phyloP scores from a whole-genome alignment of 257 asterid species.

The Solanum appendiculatum region DNA sequence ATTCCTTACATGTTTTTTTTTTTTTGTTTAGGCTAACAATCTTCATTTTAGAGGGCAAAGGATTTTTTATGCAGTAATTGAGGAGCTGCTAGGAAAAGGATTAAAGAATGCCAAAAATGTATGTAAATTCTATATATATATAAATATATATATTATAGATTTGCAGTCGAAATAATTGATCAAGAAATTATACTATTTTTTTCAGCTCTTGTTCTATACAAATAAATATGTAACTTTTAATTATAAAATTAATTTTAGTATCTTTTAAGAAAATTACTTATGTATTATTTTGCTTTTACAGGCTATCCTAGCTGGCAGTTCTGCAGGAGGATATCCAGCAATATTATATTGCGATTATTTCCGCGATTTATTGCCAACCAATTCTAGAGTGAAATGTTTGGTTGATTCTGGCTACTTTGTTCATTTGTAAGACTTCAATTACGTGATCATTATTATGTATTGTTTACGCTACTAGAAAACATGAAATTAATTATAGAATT shows the following conservation, averaged over 20 bases:
- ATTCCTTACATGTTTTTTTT: neutral
- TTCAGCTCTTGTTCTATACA: neutral
- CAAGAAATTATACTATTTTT: neutral
- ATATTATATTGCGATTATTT: neutral
- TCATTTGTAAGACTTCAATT: neutral
- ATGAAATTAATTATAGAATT: neutral
- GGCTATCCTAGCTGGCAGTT: neutral
- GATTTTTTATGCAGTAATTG: neutral
- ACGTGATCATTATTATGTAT: neutral
- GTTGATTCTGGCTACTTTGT: neutral
- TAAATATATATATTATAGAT: no score
- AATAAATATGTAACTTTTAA: neutral
- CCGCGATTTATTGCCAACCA: neutral
- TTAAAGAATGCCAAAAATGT: neutral
- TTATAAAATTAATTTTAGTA: neutral
- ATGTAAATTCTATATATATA: neutral
- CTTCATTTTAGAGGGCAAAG: neutral
- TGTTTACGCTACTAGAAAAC: no score
- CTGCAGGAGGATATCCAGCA: neutral
- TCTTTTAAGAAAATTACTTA: neutral
- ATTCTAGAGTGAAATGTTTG: neutral
- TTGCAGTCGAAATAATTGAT: neutral
- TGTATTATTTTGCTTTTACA: neutral
- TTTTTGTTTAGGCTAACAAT: neutral
- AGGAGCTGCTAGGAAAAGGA: neutral